These are phyloP conservation scores for Serendipita sp. DNA, from an alignment of 768 basidiomycete genomes.

Conservation along the genomic window DNA sequence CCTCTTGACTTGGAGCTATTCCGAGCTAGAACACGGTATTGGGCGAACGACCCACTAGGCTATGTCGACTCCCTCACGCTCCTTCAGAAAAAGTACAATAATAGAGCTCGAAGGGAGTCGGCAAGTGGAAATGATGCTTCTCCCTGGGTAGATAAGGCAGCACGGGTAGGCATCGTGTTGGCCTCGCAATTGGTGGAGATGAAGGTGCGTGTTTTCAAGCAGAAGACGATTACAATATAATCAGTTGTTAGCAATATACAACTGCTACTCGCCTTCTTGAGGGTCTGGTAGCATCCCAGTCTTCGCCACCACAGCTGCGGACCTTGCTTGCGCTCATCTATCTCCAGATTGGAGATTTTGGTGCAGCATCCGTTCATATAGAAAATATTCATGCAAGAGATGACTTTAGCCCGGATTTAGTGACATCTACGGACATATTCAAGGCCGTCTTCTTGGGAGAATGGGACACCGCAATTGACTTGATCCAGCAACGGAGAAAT, in stretches of 20 bases:
- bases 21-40: slow-evolving; percentile 58
- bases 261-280: slow-evolving; percentile 53
- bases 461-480: slow-evolving; percentile 37
- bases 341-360: slow-evolving; percentile 53
- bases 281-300: slow-evolving; percentile 22
- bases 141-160: slow-evolving; percentile 64
- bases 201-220: slow-evolving; percentile 34
- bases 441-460: slow-evolving; percentile 28
- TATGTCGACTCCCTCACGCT: slow-evolving; percentile 58
- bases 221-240: not conserved
- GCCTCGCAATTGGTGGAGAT: slow-evolving; percentile 74
- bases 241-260: slow-evolving; percentile 40
- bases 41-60: slow-evolving; percentile 65
- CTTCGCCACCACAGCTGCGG: slow-evolving; percentile 38
- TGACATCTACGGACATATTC: slow-evolving; percentile 37
- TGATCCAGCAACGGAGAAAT: slow-evolving; percentile 31
- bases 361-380: slow-evolving; percentile 43
- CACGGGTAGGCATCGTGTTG: slow-evolving; percentile 58
- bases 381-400: slow-evolving; percentile 28
- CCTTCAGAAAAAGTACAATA: slow-evolving; percentile 46
- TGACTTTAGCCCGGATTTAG: slow-evolving; percentile 40
- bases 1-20: slow-evolving; percentile 48
- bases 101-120: slow-evolving; percentile 26
- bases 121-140: slow-evolving; percentile 12
- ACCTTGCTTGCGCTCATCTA: slow-evolving; percentile 60